Evolutionary conservation across 208 protist species (phyloP).

Genomic region (Angomonas desouzai): DNA sequence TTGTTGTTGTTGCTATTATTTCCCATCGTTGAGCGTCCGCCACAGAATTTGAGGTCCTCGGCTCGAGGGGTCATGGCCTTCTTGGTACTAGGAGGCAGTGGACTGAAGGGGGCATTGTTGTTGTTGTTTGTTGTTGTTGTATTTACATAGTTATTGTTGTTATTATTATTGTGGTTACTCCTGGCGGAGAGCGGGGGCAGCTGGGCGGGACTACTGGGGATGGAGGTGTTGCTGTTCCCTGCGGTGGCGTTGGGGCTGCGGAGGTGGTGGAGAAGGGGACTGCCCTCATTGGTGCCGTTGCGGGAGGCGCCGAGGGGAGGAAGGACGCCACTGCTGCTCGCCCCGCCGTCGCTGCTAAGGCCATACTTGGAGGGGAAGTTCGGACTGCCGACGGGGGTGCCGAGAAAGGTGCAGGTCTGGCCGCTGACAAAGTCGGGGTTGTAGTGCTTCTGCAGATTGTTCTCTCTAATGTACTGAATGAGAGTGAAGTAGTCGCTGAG

Average conservation of each 20-base stretch:
- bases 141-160: neutral
- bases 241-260: no score
- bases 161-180: neutral
- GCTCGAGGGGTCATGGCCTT: neutral
- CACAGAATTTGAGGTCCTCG: conserved; percentile 1
- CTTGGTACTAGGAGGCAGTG: neutral
- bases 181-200: conserved; percentile 2
- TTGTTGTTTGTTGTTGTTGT: neutral
- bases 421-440: neutral
- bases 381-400: neutral
- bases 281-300: no score
- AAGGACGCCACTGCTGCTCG: no score
- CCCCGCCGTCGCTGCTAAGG: no score
- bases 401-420: neutral
- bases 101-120: neutral
- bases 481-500: neutral
- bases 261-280: no score
- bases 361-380: no score
- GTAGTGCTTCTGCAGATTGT: conserved; percentile 7
- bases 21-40: neutral
- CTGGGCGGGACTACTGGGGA: neutral
- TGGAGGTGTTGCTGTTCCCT: neutral
- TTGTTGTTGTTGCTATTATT: conserved; percentile 4
- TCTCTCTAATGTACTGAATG: neutral
- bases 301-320: no score